phyloP scores from a whole-genome alignment of 192 early-diverging fungal genomes.

The Coemansia sp. region DNA sequence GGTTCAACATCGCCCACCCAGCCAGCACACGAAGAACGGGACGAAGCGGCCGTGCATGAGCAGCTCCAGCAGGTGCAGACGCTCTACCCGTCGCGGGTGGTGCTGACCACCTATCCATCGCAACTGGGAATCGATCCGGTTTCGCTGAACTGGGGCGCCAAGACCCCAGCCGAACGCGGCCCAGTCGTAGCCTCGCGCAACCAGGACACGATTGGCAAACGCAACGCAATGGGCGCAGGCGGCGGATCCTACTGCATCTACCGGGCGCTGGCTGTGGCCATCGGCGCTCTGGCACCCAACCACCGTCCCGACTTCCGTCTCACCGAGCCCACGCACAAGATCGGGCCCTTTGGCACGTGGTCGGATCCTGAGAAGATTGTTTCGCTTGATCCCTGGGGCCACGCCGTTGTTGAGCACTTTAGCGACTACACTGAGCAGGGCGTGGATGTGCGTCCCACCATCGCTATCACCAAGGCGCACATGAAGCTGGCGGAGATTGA shows the following conservation, averaged over 20 bases:
- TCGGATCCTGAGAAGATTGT: conserved; percentile 85
- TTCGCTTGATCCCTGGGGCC: conserved; percentile 92
- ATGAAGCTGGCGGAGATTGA: conserved; percentile 93
- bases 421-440: conserved; percentile 63
- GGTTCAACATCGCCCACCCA: background rate
- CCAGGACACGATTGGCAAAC: conserved; percentile 69
- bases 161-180: conserved; percentile 70
- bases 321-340: conserved; percentile 81
- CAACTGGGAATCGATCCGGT: conserved; percentile 74
- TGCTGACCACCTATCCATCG: conserved; percentile 71
- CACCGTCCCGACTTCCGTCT: conserved; percentile 85
- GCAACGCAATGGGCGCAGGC: conserved; percentile 95
- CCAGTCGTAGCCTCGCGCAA: conserved; percentile 85
- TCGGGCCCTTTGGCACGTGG: conserved; percentile 83
- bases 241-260: conserved; percentile 92
- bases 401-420: conserved; percentile 68
- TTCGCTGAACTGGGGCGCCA: conserved; percentile 75
- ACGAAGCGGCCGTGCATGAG: background rate
- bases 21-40: background rate
- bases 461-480: conserved; percentile 92
- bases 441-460: conserved; percentile 84
- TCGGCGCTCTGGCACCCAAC: conserved; percentile 77
- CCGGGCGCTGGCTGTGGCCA: conserved; percentile 87
- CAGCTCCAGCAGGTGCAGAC: conserved; percentile 18
- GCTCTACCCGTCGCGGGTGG: conserved; percentile 61